These are phyloP conservation scores for Teratosphaeria zuluensis DNA, from an alignment of 2,329 filamentous ascomycete genomes.

Conservation along the genomic window DNA sequence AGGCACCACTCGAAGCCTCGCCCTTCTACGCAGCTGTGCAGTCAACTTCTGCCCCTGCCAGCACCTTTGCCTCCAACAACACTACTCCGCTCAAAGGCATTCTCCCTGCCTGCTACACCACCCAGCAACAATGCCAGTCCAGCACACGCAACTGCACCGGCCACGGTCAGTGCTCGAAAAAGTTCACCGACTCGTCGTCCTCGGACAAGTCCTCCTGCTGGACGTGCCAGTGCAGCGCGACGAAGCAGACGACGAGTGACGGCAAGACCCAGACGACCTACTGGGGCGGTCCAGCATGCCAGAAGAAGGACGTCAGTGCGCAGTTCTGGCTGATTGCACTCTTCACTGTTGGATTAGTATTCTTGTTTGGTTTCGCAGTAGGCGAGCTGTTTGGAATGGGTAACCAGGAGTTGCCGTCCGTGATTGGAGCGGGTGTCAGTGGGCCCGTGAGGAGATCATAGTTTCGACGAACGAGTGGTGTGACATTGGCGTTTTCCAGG, in stretches of 20 bases:
- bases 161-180: conserved; percentile 67
- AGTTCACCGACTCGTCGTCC: conserved; percentile 44
- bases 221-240: conserved; percentile 63
- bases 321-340: conserved; percentile 80
- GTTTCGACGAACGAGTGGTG: neutral
- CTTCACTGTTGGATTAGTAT: conserved; percentile 61
- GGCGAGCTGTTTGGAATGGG: conserved; percentile 75
- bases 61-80: conserved; percentile 26
- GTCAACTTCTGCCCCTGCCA: conserved; percentile 18
- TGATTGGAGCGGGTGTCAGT: conserved; percentile 90
- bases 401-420: conserved; percentile 77
- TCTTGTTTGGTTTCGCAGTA: conserved; percentile 60
- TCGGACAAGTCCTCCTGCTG: conserved; percentile 53
- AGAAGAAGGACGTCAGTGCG: conserved; percentile 82
- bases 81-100: conserved; percentile 36
- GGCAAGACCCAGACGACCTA: conserved; percentile 52
- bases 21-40: conserved; percentile 14
- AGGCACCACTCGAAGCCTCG: conserved; percentile 9
- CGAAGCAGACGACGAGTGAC: conserved; percentile 40
- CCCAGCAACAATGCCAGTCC: conserved; percentile 56
- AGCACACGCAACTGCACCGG: conserved; percentile 71
- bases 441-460: conserved; percentile 35
- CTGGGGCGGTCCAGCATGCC: conserved; percentile 80
- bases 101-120: conserved; percentile 66
- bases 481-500: neutral